A percentile compares a stretch with the other conserved stretches of the same genome.
phyloP scores from a whole-genome alignment of 2,329 filamentous ascomycete genomes.

The Sarocladium kiliense region DNA sequence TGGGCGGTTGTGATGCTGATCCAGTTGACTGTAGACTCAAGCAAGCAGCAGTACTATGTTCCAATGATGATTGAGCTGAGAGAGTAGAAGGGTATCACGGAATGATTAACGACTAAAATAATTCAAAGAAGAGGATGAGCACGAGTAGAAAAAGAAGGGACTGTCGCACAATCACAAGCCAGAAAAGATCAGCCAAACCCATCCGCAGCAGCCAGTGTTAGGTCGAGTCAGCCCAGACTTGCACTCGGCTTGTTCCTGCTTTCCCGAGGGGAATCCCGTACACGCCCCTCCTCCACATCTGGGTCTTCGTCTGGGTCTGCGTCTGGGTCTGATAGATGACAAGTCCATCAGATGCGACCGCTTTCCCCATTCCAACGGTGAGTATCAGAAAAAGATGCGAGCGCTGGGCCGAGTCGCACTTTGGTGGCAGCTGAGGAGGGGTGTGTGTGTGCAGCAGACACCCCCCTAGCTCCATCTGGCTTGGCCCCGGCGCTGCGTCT shows the following conservation, averaged over 20 bases:
- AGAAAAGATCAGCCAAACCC: too few species aligned
- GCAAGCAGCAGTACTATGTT: too few species aligned
- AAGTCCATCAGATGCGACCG: conserved; percentile 2
- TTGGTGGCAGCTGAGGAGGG: neutral
- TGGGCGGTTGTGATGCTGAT: neutral
- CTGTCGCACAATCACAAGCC: conserved; percentile 5
- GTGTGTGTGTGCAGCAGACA: neutral
- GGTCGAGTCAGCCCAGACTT: neutral
- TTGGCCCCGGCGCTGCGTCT: neutral
- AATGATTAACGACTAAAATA: too few species aligned
- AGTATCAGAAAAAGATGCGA: too few species aligned
- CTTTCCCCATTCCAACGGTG: neutral
- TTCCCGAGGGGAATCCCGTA: neutral
- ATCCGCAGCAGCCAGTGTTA: too few species aligned
- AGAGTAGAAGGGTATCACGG: too few species aligned
- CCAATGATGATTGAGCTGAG: too few species aligned
- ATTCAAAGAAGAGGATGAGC: neutral
- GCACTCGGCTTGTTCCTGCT: conserved; percentile 1
- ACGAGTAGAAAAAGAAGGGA: neutral
- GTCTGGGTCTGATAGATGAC: conserved; percentile 4
- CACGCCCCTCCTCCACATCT: neutral
- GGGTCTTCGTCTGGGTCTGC: too few species aligned
- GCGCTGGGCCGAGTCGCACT: neutral
- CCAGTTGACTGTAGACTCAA: neutral
- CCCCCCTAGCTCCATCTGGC: conserved; percentile 5